Base-by-base conservation (phyloP, 257 asterid species). In the Solanum peruvianum region DNA sequence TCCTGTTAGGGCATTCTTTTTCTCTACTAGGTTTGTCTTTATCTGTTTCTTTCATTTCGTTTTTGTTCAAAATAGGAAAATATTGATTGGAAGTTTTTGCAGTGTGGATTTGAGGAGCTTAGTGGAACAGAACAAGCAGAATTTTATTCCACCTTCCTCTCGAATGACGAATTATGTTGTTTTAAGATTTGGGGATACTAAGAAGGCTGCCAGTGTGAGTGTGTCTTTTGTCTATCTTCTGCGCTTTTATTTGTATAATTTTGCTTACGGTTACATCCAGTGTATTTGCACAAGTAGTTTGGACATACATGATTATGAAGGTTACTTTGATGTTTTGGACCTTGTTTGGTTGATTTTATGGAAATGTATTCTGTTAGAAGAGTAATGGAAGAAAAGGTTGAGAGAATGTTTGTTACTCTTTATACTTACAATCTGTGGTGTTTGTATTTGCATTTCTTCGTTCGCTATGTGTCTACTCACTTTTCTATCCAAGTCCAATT, bases 91-190 rank as follows among this genome's bases (percentile, higher is more conserved):
- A 49, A 12, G 58, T 37, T 45, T 49, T 93, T 88, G 88, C 94
- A 97, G 99, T 69, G 98, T 97, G 92, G 98, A 97, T 91, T 89
- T 97, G 91, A 95, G 86, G 94, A 90, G 95, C 91, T 91, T 97
- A 90, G 94, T 93, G 91, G 98, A 94, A 87, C 95, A 94, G 91
- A 95, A 95, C 91, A 95, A 94, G 83, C 95, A 91, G 89, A 93
- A 91, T 91, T 94, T 94, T 52, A 87, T 94, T 33, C 94, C 98
- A 6, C 97, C 98, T 0, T 90, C 98, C 0, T 95, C 99, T 18
- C 93, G 98, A 31, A 97, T 95, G 99, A 94, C 98, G 7, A 97
- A 97, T 88, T 97, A 97, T 78, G 98, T 95, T 86, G 98, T 97
- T 86, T 89, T 97, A 86, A 88, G 96, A 64, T 97, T 94, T 90